phyloP scores from a whole-genome alignment of 2,329 filamentous ascomycete genomes.

The Talaromyces funiculosus region DNA sequence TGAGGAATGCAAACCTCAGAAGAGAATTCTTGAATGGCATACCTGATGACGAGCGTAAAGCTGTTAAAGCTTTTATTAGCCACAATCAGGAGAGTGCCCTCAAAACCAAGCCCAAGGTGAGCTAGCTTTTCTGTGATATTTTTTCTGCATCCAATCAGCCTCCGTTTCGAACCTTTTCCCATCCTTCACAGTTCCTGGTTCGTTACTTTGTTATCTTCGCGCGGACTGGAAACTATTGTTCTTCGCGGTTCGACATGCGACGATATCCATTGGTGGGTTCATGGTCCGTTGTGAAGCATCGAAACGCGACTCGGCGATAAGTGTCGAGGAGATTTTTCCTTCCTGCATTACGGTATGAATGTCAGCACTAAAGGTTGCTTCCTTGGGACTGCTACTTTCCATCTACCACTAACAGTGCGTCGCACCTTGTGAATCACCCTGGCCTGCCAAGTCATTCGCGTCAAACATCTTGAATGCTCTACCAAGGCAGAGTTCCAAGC shows the following conservation, averaged over 20 bases:
- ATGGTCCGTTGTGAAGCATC: background rate
- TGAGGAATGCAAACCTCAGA: constrained; percentile 58
- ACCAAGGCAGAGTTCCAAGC: background rate
- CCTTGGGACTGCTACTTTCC: background rate
- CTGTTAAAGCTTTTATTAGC: constrained; percentile 63
- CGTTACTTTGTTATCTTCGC: background rate
- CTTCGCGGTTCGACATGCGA: background rate
- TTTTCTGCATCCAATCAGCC: background rate
- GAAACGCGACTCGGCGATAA: background rate
- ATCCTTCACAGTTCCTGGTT: background rate
- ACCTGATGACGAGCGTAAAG: constrained; percentile 52
- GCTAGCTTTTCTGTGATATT: constrained; percentile 22
- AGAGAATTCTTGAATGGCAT: constrained; percentile 58
- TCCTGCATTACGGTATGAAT: background rate
- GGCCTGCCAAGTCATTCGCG: background rate
- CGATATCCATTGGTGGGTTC: background rate
- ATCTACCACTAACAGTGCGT: background rate
- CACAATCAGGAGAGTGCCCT: constrained; percentile 69
- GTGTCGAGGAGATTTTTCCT: background rate
- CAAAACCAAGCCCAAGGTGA: constrained; percentile 79
- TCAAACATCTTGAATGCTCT: background rate
- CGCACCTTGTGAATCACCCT: background rate
- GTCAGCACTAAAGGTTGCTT: background rate
- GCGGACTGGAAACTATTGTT: background rate
- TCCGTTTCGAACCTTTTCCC: background rate